Evolutionary conservation across 345 rosid species (phyloP).

Genomic region (Clausena lansium): DNA sequence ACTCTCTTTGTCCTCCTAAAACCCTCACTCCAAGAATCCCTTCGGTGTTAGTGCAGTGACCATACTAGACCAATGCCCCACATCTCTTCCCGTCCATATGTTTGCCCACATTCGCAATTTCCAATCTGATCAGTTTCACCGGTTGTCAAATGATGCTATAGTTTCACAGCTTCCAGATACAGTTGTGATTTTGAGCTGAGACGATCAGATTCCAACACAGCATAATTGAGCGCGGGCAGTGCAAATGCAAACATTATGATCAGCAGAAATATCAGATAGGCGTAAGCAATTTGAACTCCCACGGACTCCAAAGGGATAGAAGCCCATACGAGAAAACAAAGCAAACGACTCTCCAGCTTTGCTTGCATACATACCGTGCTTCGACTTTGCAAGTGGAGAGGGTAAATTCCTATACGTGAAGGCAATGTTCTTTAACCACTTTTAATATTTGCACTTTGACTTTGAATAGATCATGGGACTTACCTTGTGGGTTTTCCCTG

Average conservation of each 20-base stretch:
- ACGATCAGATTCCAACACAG: no score
- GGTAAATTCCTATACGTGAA: not conserved
- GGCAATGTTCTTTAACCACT: not conserved
- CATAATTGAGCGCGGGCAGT: not conserved
- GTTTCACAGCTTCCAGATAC: no score
- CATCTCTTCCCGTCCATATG: not conserved
- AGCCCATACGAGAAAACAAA: no score
- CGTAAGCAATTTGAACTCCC: not conserved
- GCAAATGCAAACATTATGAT: not conserved
- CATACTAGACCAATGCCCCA: not conserved
- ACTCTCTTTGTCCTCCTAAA: not conserved
- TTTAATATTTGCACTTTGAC: not conserved
- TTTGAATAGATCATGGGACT: not conserved
- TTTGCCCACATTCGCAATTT: no score
- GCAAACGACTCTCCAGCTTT: no score
- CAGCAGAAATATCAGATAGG: not conserved
- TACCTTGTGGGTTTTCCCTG: not conserved
- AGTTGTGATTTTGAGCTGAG: no score
- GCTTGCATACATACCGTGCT: not conserved
- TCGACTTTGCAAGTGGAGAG: not conserved
- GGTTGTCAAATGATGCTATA: no score
- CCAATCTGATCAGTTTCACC: no score
- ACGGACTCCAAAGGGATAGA: not conserved
- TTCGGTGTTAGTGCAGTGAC: not conserved
- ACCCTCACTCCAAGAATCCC: not conserved